phyloP scores from a whole-genome alignment of 768 basidiomycete species.

The Albatrellus ellisii region DNA sequence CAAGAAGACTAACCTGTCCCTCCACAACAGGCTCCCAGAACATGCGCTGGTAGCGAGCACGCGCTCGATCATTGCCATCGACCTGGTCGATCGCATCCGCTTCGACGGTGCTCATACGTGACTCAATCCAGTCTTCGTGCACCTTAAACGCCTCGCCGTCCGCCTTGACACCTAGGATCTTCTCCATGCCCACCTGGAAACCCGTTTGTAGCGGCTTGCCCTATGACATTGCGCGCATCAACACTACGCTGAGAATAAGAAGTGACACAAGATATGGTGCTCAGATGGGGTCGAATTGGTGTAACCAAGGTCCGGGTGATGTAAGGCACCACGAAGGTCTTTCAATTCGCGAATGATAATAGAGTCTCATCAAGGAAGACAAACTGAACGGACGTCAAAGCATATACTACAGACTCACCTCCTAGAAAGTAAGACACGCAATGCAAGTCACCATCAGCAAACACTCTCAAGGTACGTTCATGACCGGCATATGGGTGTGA shows the following conservation, averaged over 20 bases:
- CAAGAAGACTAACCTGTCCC: conserved; percentile 36
- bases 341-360: conserved; percentile 59
- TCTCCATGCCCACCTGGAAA: conserved; percentile 74
- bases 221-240: conserved; percentile 22
- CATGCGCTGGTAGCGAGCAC: conserved; percentile 52
- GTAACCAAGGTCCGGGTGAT: conserved; percentile 44
- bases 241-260: neutral
- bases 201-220: conserved; percentile 62
- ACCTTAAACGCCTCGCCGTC: conserved; percentile 6
- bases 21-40: conserved; percentile 77
- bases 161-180: conserved; percentile 44
- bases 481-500: neutral
- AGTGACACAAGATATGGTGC: conserved; percentile 4
- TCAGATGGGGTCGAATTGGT: conserved; percentile 64
- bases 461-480: neutral
- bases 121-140: conserved; percentile 10
- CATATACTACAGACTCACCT: neutral
- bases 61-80: conserved; percentile 40
- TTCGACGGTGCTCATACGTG: conserved; percentile 38
- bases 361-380: conserved; percentile 35
- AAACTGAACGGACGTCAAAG: neutral
- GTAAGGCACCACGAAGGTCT: conserved; percentile 50
- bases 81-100: conserved; percentile 52
- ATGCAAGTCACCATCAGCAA: neutral
- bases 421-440: neutral